Evolutionary conservation across 2,329 filamentous ascomycete genomes (phyloP).

Genomic region (Alternaria sp.): DNA sequence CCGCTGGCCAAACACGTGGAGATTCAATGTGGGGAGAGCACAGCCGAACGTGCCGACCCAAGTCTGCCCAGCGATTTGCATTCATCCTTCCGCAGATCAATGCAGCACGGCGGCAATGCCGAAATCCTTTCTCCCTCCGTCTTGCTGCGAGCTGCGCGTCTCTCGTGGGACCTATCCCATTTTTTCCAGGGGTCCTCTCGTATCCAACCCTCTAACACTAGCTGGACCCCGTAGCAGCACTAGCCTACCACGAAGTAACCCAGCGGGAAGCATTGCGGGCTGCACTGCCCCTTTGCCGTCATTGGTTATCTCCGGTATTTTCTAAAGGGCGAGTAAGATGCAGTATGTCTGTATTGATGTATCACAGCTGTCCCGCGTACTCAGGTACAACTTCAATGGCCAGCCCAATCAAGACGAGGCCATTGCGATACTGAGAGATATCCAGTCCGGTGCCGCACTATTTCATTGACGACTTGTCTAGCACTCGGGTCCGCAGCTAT

Average conservation of each 20-base stretch:
- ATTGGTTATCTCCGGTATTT: background rate
- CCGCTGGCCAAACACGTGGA: constrained; percentile 25
- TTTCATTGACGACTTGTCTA: background rate
- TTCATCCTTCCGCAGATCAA: constrained; percentile 22
- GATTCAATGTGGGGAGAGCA: constrained; percentile 23
- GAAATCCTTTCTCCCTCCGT: background rate
- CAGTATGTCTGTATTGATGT: background rate
- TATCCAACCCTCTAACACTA: background rate
- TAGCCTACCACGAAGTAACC: background rate
- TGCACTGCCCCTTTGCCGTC: background rate
- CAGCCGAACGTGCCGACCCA: constrained; percentile 25
- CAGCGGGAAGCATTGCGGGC: background rate
- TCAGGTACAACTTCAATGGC: background rate
- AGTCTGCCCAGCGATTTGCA: constrained; percentile 6
- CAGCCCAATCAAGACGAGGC: background rate
- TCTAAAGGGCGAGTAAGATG: background rate
- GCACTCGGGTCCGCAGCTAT: no score
- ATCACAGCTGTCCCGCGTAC: background rate
- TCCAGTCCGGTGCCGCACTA: background rate
- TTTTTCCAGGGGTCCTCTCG: background rate
- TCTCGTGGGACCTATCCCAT: background rate
- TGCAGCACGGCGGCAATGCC: constrained; percentile 3
- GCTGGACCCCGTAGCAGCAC: background rate
- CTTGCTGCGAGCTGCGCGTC: constrained; percentile 1
- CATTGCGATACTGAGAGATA: background rate